phyloP scores from a whole-genome alignment of 1,139 yeast species.

The Debaryomycetaceae sp. region DNA sequence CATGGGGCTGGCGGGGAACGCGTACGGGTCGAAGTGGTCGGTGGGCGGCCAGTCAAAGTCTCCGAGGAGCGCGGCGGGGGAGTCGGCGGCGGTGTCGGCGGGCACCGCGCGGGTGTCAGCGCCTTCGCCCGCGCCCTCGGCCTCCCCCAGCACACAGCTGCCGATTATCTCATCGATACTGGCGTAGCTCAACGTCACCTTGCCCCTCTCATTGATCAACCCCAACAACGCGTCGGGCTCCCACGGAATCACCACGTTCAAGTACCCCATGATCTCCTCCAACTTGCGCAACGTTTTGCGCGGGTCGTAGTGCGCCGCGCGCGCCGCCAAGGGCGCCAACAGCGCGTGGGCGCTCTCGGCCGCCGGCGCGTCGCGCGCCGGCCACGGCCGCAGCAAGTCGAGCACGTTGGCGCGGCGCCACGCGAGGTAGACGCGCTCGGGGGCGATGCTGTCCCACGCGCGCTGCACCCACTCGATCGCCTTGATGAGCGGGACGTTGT shows the following conservation, averaged over 20 bases:
- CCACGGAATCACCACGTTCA: constrained; percentile 55
- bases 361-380: constrained; percentile 14
- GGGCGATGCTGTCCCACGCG: constrained; percentile 51
- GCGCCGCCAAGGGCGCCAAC: constrained; percentile 10
- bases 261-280: constrained; percentile 35
- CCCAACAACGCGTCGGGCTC: constrained; percentile 53
- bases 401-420: constrained; percentile 45
- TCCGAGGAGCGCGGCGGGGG: no score
- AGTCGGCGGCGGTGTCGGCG: no score
- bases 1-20: background rate
- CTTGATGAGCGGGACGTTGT: constrained; percentile 45
- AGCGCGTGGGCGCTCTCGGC: constrained; percentile 9
- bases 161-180: constrained; percentile 64
- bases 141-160: constrained; percentile 50
- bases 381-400: constrained; percentile 20
- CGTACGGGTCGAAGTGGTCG: background rate
- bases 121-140: constrained; percentile 12
- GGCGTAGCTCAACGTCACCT: constrained; percentile 48
- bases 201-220: constrained; percentile 54
- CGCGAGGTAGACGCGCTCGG: constrained; percentile 42
- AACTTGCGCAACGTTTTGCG: constrained; percentile 33
- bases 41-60: no score
- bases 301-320: constrained; percentile 15
- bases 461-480: constrained; percentile 56
- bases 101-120: no score